Conservation (phyloP, 495 filamentous ascomycete species). For the Pyronema omphalodes region DNA sequence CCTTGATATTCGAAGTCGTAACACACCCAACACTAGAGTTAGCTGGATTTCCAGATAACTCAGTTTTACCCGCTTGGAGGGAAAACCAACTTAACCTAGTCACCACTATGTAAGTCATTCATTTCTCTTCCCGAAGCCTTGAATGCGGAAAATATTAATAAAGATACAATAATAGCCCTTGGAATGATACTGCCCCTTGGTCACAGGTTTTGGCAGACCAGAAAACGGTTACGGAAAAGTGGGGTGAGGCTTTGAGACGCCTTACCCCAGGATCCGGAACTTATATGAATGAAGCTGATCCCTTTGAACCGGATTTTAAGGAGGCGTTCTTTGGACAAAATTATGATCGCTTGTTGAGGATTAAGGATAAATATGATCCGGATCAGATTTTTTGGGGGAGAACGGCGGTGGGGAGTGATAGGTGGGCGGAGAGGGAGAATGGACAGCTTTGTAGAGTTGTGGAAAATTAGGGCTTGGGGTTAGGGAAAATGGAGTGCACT, state of each 20-base stretch:
- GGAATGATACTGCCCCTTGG: neutral
- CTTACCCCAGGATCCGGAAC: conserved; percentile 29
- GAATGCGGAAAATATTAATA: too few relatives aligned
- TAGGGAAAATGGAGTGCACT: too few relatives aligned
- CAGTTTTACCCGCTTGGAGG: conserved; percentile 39
- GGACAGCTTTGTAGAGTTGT: neutral
- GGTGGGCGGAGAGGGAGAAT: conserved; percentile 24
- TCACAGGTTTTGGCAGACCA: neutral
- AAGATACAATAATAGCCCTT: too few relatives aligned
- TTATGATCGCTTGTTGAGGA: conserved; percentile 27
- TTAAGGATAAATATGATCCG: conserved; percentile 38
- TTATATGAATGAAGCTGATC: conserved; percentile 36
- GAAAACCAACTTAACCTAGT: conserved; percentile 35
- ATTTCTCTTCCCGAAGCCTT: too few relatives aligned
- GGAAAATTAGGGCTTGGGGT: too few relatives aligned
- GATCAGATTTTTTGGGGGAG: conserved; percentile 32
- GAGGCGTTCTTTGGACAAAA: conserved; percentile 38
- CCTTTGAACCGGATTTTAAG: conserved; percentile 43
- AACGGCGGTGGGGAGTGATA: conserved; percentile 34
- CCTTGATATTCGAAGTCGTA: conserved; percentile 26
- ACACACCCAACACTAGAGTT: conserved; percentile 24
- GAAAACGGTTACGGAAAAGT: neutral
- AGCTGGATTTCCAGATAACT: conserved; percentile 20
- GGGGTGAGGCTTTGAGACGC: conserved; percentile 9
- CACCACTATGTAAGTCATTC: neutral